Base-by-base conservation (phyloP, 192 early-diverging fungal genomes). In the Entrophospora sp. region DNA sequence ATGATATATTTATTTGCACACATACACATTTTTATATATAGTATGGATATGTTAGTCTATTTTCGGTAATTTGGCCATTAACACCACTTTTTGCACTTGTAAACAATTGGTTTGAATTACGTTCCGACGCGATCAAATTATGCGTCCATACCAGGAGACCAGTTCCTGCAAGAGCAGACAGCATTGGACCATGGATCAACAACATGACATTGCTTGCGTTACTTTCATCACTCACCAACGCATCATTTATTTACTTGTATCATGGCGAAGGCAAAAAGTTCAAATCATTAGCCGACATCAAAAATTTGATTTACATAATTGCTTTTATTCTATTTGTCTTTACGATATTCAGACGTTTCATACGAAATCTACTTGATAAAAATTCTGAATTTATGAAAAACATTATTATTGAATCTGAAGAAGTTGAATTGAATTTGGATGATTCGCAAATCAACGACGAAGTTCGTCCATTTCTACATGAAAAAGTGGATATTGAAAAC, bases 21-120 rank as follows among this genome's bases (percentile, higher is more conserved):
- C n/a, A n/a, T n/a, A n/a, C n/a, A n/a, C n/a, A n/a, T n/a, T n/a
- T 20, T 28, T 44, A 13, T 20, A 22, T 49, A 22, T 68, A 89
- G 85, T 97, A 93, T 83, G 92, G 89, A 18, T 87, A 91, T 66
- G 83, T 97, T 10, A 79, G 85, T 18, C 76, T 94, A 61, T 97
- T 97, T 72, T 89, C 88, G 24, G 75, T 85, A 0, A 83, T 87
- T 7, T 96, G 90, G 91, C 89, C 93, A 2, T 78, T 94, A 63
- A 87, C 91, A 2, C 85, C 92, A 5, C 66, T 96, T 40, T 84
- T 83, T 16, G 89, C 87, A 32, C 75, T 94, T 36, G 36, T 96
- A 31, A 96, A 96, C 75, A 96, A 97, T 76, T 92, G 87, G 82
- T 64, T 95, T 32, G 94, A 97, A 79, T 72, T 97, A 53, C 81